Evolutionary conservation across 2,329 filamentous ascomycete species (phyloP), one percentile per base, ranked within the genome.

Genomic region (Aspergillus luchuensis): DNA sequence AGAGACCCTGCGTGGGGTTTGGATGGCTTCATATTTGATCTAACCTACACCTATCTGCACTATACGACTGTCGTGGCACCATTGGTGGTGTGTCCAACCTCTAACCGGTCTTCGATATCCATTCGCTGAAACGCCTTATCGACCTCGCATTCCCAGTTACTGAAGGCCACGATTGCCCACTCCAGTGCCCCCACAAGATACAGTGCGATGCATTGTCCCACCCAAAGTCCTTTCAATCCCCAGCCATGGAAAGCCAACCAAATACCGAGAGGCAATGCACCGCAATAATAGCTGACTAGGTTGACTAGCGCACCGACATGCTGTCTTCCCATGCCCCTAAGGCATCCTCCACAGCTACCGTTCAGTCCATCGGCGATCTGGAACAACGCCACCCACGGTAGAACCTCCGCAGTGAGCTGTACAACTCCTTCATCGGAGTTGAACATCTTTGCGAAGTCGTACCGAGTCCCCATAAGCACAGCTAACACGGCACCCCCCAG

Each of bases 331-430:
- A 94, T 95, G 0, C 92, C 92, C 65, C 92, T 79, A 13, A 96
- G 78, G 19, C 87, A 87, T 1, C 92, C 92, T 1, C 92, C 92
- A 71, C 92, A 96, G 61, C 87, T 90, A 1, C 92, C 91, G 69
- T 95, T 95, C 36, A 96, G 78, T 0, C 92, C 92, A 72, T 96
- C 92, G 0, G 92, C 91, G 61, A 96, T 93, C 78, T 96, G 92
- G 76, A 96, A 96, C 2, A 96, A 80, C 0, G 92, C 92, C 1
- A 96, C 92, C 68, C 88, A 94, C 0, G 92, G 92, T 81, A 96
- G 88, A 25, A 96, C 89, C 15, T 96, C 79, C 0, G 89, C 86
- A 0, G 92, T 93, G 0, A 96, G 84, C 8, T 73, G 79, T 47
- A 96, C 82, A 0, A 96, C 92, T 0, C 82, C 77, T 19, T 85